Evolutionary conservation across 2,329 filamentous ascomycete genomes (phyloP).

Genomic region (Neurospora crassa): DNA sequence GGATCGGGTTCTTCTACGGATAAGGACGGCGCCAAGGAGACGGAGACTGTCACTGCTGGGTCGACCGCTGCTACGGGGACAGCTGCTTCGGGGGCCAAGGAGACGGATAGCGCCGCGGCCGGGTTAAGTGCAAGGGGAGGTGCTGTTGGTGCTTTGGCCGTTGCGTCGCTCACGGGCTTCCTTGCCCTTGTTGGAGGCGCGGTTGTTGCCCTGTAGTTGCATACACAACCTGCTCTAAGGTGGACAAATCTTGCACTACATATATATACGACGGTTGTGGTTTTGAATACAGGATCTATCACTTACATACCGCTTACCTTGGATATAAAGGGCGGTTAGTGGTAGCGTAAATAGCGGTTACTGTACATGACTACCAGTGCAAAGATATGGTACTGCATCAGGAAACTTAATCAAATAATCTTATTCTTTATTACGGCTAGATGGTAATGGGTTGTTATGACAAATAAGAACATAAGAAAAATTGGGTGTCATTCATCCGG

Average conservation of each 20-base stretch:
- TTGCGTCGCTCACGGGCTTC: background rate
- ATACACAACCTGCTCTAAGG: background rate
- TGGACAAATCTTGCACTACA: background rate
- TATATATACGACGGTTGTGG: background rate
- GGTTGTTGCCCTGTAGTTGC: background rate
- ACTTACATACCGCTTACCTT: background rate
- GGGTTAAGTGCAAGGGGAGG: background rate
- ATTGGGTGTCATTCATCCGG: background rate
- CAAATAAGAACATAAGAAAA: background rate
- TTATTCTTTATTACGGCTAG: background rate
- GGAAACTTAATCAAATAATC: background rate
- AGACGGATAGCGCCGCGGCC: background rate
- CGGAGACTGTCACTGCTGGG: conserved; percentile 1
- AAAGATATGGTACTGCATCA: background rate
- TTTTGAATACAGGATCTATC: background rate
- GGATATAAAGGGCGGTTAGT: background rate
- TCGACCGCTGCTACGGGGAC: background rate
- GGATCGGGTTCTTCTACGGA: background rate
- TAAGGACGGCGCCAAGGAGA: background rate
- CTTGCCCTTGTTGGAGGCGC: background rate
- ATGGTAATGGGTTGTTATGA: background rate
- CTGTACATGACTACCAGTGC: background rate
- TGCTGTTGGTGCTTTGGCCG: background rate
- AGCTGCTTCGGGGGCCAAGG: background rate
- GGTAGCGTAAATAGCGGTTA: background rate